Evolutionary conservation across 1,284 basidiomycete genomes (phyloP).

Genomic region (Apiotrichum gracile): DNA sequence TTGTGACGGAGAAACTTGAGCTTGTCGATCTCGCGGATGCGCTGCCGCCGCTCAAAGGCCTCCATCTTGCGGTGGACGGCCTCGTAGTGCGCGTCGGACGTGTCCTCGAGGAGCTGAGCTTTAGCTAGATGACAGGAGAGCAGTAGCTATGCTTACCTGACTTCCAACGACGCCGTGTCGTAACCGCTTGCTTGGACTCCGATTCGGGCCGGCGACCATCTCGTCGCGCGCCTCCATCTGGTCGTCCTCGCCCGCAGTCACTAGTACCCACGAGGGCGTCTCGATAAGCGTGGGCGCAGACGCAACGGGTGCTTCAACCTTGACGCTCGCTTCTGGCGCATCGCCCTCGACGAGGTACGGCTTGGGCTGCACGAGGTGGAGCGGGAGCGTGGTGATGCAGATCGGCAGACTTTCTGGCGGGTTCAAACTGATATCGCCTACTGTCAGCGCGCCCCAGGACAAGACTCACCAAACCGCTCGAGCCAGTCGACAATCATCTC

Average conservation of each 20-base stretch:
- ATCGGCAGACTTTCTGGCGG: conserved; percentile 62
- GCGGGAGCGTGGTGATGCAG: conserved; percentile 57
- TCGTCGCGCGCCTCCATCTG: conserved; percentile 39
- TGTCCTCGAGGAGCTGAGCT: conserved; percentile 59
- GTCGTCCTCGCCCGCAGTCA: conserved; percentile 38
- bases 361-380: conserved; percentile 22
- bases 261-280: conserved; percentile 35
- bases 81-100: conserved; percentile 77
- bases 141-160: conserved; percentile 14
- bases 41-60: conserved; percentile 73
- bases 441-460: not conserved
- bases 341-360: conserved; percentile 1
- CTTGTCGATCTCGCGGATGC: conserved; percentile 81
- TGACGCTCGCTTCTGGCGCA: conserved; percentile 15
- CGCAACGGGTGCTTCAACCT: conserved; percentile 8
- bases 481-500: conserved; percentile 75
- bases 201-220: conserved; percentile 9
- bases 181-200: conserved; percentile 28
- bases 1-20: conserved; percentile 86
- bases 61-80: conserved; percentile 80
- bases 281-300: conserved; percentile 22
- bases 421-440: conserved; percentile 65
- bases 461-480: conserved; percentile 64
- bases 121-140: not conserved
- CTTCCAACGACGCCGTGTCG: conserved; percentile 18